Evolutionary conservation across 768 basidiomycete genomes (phyloP).

Genomic region (Tremella yokohamensis): DNA sequence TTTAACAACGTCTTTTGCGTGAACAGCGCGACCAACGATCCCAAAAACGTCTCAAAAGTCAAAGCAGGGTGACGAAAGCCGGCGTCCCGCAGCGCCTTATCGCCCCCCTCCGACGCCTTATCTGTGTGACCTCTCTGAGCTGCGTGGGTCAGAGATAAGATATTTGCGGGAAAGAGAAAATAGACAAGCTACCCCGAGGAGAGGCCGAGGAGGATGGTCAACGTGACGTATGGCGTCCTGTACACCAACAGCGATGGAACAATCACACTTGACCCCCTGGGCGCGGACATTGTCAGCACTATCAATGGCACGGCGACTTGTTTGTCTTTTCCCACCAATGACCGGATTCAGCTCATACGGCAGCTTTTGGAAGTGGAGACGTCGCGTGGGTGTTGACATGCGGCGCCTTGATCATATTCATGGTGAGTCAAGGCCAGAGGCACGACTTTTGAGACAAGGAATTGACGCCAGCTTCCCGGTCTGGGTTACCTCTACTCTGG

Average conservation of each 20-base stretch:
- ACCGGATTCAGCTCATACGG: constrained; percentile 3
- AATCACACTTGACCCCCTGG: constrained; percentile 24
- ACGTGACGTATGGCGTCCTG: constrained; percentile 31
- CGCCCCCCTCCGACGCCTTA: no score
- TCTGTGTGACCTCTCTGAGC: no score
- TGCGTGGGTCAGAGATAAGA: no score
- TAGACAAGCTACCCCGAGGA: no score
- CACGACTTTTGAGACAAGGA: not conserved
- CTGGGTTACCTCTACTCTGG: constrained; percentile 66
- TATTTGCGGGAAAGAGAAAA: no score
- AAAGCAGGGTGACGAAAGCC: no score
- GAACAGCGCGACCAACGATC: no score
- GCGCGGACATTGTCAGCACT: constrained; percentile 33
- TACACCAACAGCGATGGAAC: not conserved
- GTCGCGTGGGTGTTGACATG: constrained; percentile 39
- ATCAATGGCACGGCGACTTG: constrained; percentile 14
- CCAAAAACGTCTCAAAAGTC: no score
- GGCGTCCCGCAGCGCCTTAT: no score
- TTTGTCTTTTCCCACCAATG: constrained; percentile 14
- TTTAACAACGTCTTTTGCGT: no score
- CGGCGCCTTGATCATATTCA: constrained; percentile 41
- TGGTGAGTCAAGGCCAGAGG: constrained; percentile 23
- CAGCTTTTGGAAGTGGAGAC: constrained; percentile 44
- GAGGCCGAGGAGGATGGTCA: constrained; percentile 20
- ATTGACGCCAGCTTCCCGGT: constrained; percentile 30